Base-by-base conservation (phyloP, 148 eudicot genomes). In the Amaranthus hypochondriacus region DNA sequence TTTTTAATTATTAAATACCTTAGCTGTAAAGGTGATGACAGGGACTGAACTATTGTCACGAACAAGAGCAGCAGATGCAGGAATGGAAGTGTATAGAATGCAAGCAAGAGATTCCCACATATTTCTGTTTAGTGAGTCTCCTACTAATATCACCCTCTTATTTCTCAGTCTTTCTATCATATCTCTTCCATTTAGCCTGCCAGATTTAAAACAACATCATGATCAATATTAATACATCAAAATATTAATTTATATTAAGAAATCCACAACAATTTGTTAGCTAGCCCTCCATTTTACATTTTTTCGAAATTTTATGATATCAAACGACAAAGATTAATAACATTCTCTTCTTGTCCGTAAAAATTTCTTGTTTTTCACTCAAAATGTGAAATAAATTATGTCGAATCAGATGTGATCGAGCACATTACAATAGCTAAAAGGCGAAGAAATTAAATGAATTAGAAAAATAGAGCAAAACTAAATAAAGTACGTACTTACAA, bases 21-120 rank as follows among this genome's bases (percentile, higher is more conserved):
- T 76, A 12, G 86, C 83, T 72, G 43, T 83, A 28, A 83, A 62
- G 52, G 48, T 13, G 28, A 83, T 54, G 65, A 74, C 79, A 71
- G 84, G 69, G 9, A 57, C n/a, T 0, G 73, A 58, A 56, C 64
- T 72, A 4, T 74, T 11, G 48, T 74, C 77, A 48, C 77, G 11
- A 28, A 81, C 81, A 8, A 67, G 5, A 66, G 80, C 77, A 73
- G 52, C 47, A 61, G 82, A 76, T 8, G 84, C 42, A 59, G 81
- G 79, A 77, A 86, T 69, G 5, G 78, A 74, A 2, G 84, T 64
- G 44, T 81, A 81, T 4, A 86, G 74, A 46, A 83, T 83, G 54
- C 86, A 86, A 79, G 85, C 89, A 48, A 83, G 85, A 72, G 83
- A 86, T 60, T 86, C 84, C 84, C 84, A 85, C 75, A 80, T 84